Conservation (phyloP, 192 early-diverging fungal genomes). For the Funneliformis mosseae region DNA sequence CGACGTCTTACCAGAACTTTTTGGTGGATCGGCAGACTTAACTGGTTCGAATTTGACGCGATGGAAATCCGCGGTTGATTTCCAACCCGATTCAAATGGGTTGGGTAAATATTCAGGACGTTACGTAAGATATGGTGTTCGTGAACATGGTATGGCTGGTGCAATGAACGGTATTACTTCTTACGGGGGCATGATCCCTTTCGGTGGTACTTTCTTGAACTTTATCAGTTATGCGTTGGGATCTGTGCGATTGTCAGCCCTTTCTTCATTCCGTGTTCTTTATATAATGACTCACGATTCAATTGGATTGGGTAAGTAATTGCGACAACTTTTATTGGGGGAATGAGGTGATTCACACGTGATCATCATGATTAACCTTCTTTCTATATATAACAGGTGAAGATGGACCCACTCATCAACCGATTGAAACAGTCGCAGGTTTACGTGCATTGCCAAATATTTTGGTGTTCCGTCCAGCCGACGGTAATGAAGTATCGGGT, state of each 20-base stretch:
- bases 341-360: neutral
- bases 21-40: conserved; percentile 96
- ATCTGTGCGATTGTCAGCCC: conserved; percentile 85
- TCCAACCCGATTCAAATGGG: conserved; percentile 72
- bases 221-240: conserved; percentile 72
- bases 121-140: conserved; percentile 93
- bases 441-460: conserved; percentile 91
- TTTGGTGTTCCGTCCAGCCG: conserved; percentile 86
- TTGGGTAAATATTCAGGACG: conserved; percentile 86
- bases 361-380: neutral
- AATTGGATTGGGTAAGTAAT: conserved; percentile 63
- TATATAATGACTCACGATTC: conserved; percentile 99
- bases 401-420: conserved; percentile 99
- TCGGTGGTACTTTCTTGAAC: conserved; percentile 91
- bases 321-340: neutral
- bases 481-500: conserved; percentile 93
- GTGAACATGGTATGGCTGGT: conserved; percentile 97
- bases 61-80: conserved; percentile 95
- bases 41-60: conserved; percentile 95
- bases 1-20: conserved; percentile 76
- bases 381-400: conserved; percentile 72
- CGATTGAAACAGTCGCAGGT: conserved; percentile 90
- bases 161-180: conserved; percentile 89
- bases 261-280: conserved; percentile 87
- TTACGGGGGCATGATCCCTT: conserved; percentile 87